Evolutionary conservation across 495 filamentous ascomycete genomes (phyloP), one percentile per base, ranked within the genome.

Genomic region (Parmelia sp.): DNA sequence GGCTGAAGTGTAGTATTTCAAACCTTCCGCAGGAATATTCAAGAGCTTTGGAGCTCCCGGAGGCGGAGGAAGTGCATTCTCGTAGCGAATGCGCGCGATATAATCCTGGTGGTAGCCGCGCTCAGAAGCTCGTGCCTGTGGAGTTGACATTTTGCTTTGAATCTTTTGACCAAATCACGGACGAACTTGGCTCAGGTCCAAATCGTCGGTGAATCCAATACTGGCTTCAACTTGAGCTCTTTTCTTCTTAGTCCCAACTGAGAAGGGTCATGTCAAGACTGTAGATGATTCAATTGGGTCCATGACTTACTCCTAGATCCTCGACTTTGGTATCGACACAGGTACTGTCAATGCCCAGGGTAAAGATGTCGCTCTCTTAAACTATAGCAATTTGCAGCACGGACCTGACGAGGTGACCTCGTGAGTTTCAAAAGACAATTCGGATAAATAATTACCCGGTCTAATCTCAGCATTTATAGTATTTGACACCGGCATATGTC

Each of bases 41-140:
- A 98, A 88, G 59, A 97, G 87, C 79, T 97, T 98, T 1, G 95
- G 94, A 3, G 92, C 92, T 72, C 89, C 90, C 58, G 92, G 89
- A 31, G 94, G 94, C 39, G 94, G 91, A 49, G 94, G 94, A 8
- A 98, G 86, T 57, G 89, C 85, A 83, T 98, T 98, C 67, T 91
- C 90, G 75, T 96, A 98, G 71, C 94, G 85, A 62, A 96, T 88
- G 61, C 93, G 88, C 55, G 91, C 93, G 67, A 98, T 96, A 71
- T 96, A 97, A 70, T 98, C 94, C 76, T 98, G 94, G 70, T 91
- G 90, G 65, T 90, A 88, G 71, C 83, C 84, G 69, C 82, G 80
- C 76, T 89, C 84, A 31, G 78, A 74, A 62, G 79, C 76, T 71
- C 77, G 74, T 60, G 61, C 44, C 39, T 57, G 37, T 7, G 66